A percentile compares a stretch with the other conserved stretches of the same genome.
phyloP scores from a whole-genome alignment of 208 protist genomes.

The Porcisia deanei region DNA sequence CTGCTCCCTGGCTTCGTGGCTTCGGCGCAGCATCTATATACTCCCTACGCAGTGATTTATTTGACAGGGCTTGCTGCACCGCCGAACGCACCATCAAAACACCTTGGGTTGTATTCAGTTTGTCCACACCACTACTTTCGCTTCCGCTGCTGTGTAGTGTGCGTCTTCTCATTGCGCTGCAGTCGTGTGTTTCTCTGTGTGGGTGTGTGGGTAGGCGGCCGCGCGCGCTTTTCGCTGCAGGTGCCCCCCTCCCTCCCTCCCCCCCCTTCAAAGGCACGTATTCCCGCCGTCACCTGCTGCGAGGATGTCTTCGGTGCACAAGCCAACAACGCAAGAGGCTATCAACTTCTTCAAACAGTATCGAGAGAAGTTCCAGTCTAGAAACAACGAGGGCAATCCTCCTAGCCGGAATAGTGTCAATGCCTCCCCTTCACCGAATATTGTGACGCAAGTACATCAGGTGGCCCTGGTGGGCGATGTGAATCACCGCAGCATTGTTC shows the following conservation, averaged over 20 bases:
- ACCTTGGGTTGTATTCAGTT: not conserved
- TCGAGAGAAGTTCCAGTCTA: slow-evolving; percentile 21
- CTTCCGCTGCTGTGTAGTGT: not conserved
- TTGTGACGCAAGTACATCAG: slow-evolving; percentile 36
- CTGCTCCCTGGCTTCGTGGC: not conserved
- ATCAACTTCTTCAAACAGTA: slow-evolving; percentile 37
- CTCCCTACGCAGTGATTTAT: not conserved
- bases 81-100: not conserved
- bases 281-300: not conserved
- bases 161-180: not conserved
- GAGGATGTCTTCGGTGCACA: slow-evolving; percentile 19
- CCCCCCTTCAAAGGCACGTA: not conserved
- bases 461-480: not conserved
- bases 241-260: not conserved
- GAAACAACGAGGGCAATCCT: slow-evolving; percentile 12
- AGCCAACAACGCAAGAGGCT: slow-evolving; percentile 32
- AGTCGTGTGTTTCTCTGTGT: not conserved
- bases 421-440: slow-evolving; percentile 12
- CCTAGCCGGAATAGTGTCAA: slow-evolving; percentile 31
- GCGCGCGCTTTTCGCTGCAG: not conserved
- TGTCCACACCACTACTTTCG: too few relatives aligned
- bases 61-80: not conserved
- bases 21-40: not conserved
- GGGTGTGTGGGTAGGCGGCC: not conserved
- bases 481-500: slow-evolving; percentile 29